Base-by-base conservation (phyloP, 768 basidiomycete genomes). In the Rossbeevera mucosa region DNA sequence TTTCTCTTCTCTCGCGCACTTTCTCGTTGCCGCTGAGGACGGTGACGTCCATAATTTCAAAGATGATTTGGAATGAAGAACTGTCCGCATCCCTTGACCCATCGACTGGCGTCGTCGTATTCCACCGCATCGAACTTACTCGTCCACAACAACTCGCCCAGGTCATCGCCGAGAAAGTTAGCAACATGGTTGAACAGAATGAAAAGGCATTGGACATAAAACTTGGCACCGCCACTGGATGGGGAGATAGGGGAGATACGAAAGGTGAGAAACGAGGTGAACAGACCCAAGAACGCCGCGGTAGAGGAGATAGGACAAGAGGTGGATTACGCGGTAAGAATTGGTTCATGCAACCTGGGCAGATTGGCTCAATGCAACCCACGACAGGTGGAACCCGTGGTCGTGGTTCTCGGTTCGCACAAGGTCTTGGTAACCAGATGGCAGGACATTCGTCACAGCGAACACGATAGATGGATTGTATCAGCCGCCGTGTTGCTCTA, bases 11-110 rank as follows among this genome's bases (percentile, higher is more conserved):
- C 29, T 86, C 94, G 9, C 79, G 82, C 44, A 94, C 92, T 1
- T 97, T 98, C 74, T 85, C 85, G 8, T 76, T 98, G 26, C 80
- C 94, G 4, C 71, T 86, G 45, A 81, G 87, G 38, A 74, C 85
- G 4, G 91, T 97, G 4, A 92, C 87, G 0, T 68, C 66, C 22
- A 83, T 96, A 59, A 89, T 97, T 36, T 94, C 91, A 24, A 91
- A 94, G 71, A 97, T 99, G 96, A 96, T 98, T 61, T 97, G 94
- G 92, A 92, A 80, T 63, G 96, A 97, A 63, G 94, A 97, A 64
- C 76, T 99, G 11, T 78, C 88, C 1, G 96, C 95, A 3, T 94
- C 94, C 14, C 77, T 98, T 50, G 96, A 98, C 68, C 92, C 91
- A 65, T 86, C 91, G 16, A 85, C 85, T 21, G 87, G 85, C 31